Conservation (phyloP, 2,329 filamentous ascomycete species). For the Claviceps africana region DNA sequence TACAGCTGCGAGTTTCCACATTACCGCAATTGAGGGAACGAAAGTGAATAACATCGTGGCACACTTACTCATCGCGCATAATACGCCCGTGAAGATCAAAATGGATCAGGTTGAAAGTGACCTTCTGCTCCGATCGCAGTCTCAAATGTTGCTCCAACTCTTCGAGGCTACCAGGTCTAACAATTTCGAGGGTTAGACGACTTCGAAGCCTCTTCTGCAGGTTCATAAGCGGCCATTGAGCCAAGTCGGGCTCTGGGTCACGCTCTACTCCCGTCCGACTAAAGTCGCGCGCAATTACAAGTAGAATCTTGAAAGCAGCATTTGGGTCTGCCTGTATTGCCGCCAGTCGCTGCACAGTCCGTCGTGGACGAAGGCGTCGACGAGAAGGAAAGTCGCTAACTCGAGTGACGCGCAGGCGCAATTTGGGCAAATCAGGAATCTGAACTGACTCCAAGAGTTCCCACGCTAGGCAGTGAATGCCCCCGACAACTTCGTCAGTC, state of each 20-base stretch:
- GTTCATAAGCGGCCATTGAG: conserved; percentile 17
- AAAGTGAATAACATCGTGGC: no score
- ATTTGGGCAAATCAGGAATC: conserved; percentile 7
- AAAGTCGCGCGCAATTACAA: conserved; percentile 16
- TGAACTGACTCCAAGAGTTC: conserved; percentile 14
- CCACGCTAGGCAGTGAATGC: conserved; percentile 16
- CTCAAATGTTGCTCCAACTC: conserved; percentile 13
- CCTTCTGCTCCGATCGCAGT: conserved; percentile 9
- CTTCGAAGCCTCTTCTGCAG: conserved; percentile 15
- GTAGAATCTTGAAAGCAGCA: conserved; percentile 12
- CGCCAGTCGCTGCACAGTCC: conserved; percentile 8
- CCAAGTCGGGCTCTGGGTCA: conserved; percentile 17
- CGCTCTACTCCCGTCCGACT: conserved; percentile 12
- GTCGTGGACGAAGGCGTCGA: conserved; percentile 1
- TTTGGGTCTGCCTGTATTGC: conserved; percentile 9
- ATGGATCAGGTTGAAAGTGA: conserved; percentile 15
- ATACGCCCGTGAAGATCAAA: conserved; percentile 17
- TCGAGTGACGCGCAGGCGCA: conserved; percentile 13
- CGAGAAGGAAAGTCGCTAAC: conserved; percentile 12
- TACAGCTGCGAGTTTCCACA: background rate
- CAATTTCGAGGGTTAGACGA: conserved; percentile 13
- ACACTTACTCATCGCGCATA: conserved; percentile 13
- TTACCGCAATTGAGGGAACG: background rate
- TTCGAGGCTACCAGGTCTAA: conserved; percentile 13
- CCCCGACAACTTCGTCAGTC: background rate